Evolutionary conservation across 2,329 filamentous ascomycete genomes (phyloP).

Genomic region (Pestalotiopsis sp.): DNA sequence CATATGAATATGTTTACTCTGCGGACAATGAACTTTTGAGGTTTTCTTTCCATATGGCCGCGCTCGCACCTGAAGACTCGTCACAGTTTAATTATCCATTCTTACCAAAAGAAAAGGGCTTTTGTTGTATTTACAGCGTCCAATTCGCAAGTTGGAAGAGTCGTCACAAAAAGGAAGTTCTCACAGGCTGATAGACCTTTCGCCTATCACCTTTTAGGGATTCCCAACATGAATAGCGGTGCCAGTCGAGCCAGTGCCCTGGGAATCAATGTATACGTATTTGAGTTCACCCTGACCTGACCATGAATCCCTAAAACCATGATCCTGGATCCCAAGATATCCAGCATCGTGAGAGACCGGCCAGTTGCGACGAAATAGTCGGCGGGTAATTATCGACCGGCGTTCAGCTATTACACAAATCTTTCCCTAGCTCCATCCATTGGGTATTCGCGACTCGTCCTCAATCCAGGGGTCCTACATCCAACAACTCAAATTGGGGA

Average conservation of each 20-base stretch:
- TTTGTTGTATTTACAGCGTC: neutral
- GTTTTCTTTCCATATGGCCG: neutral
- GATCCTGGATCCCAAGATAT: neutral
- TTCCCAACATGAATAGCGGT: neutral
- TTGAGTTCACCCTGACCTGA: neutral
- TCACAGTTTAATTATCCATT: slow-evolving; percentile 5
- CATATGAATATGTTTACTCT: neutral
- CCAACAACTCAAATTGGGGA: neutral
- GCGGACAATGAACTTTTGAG: neutral
- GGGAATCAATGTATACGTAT: neutral
- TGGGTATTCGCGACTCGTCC: slow-evolving; percentile 6
- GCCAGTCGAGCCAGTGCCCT: neutral
- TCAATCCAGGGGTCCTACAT: neutral
- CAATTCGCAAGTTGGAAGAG: neutral
- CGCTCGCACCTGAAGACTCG: neutral
- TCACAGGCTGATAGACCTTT: neutral
- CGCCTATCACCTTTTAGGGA: neutral
- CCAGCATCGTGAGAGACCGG: neutral
- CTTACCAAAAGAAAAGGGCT: slow-evolving; percentile 9
- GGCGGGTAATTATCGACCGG: slow-evolving; percentile 10
- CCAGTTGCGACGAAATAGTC: neutral
- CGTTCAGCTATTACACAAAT: neutral
- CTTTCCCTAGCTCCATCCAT: neutral
- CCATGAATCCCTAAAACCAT: neutral
- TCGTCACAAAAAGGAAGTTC: neutral